Conservation (phyloP, 148 eudicot genomes). For the Beta vulgaris region DNA sequence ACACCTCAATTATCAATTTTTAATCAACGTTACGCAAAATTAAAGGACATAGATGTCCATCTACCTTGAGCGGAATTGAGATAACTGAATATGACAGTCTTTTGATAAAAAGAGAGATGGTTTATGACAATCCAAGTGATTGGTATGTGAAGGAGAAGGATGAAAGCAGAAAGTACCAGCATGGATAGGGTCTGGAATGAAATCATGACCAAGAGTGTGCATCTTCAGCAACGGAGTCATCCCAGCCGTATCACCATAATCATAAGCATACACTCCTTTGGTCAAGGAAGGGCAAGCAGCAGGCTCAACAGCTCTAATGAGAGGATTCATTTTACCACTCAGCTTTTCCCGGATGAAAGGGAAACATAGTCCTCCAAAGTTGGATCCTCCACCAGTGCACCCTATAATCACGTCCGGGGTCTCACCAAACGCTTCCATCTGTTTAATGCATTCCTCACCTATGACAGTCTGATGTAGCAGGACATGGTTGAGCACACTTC, state of each 20-base stretch:
- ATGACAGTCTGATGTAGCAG: constrained; percentile 88
- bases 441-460: constrained; percentile 94
- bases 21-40: no score
- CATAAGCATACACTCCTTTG: constrained; percentile 88
- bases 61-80: background rate
- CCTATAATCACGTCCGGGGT: constrained; percentile 91
- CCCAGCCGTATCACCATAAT: constrained; percentile 94
- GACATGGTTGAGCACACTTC: constrained; percentile 96
- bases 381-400: constrained; percentile 96
- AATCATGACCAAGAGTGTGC: constrained; percentile 98
- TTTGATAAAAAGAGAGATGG: background rate
- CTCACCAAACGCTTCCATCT: constrained; percentile 90
- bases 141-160: background rate
- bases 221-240: constrained; percentile 94
- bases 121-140: background rate
- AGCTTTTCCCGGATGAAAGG: constrained; percentile 89
- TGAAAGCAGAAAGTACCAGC: constrained; percentile 46
- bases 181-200: constrained; percentile 97
- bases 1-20: background rate
- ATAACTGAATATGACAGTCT: background rate
- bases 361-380: constrained; percentile 84
- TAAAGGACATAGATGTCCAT: background rate
- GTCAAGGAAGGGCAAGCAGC: constrained; percentile 91
- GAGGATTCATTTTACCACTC: constrained; percentile 75
- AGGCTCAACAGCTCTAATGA: constrained; percentile 88